Percentiles rank a stretch among this genome's conserved stretches.
These are phyloP conservation scores for Arthrobotrys megalospora DNA, from an alignment of 2,329 filamentous ascomycete genomes.

Conservation along the genomic window DNA sequence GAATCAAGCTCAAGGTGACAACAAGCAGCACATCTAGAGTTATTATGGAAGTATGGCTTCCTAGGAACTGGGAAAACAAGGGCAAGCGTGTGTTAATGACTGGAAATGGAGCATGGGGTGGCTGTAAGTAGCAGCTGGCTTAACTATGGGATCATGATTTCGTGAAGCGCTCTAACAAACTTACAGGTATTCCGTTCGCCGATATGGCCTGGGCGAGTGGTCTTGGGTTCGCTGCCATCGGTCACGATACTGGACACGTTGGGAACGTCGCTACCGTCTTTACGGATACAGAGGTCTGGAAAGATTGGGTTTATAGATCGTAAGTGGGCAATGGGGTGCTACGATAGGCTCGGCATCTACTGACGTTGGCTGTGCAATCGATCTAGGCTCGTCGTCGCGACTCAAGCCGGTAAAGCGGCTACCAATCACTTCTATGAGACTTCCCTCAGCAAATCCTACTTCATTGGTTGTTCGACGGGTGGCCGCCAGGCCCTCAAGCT, in stretches of 20 bases:
- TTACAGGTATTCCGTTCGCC: conserved; percentile 5
- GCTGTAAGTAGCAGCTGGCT: conserved; percentile 12
- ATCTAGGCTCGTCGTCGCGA: conserved; percentile 13
- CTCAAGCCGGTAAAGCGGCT: conserved; percentile 14
- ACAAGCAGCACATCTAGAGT: conserved; percentile 44
- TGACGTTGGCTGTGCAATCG: not conserved
- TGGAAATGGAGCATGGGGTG: conserved; percentile 14
- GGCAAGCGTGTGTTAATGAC: conserved; percentile 27
- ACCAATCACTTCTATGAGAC: conserved; percentile 38
- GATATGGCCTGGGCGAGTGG: conserved; percentile 36
- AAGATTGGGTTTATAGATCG: conserved; percentile 57
- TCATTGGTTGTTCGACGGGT: conserved; percentile 70
- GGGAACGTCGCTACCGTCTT: conserved; percentile 24
- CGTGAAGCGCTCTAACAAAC: not conserved
- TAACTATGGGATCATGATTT: not conserved
- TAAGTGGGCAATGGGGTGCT: conserved; percentile 3
- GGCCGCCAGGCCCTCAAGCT: conserved; percentile 70
- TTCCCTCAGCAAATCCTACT: conserved; percentile 68
- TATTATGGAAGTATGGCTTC: conserved; percentile 49
- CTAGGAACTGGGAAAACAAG: conserved; percentile 31
- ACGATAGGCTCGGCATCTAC: not conserved
- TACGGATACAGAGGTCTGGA: conserved; percentile 38
- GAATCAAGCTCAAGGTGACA: conserved; percentile 22
- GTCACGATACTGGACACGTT: conserved; percentile 47
- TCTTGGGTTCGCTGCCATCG: conserved; percentile 45